Evolutionary conservation across 768 basidiomycete species (phyloP), one percentile per base, ranked within the genome.

Genomic region (Hebeloma cylindrosporum): DNA sequence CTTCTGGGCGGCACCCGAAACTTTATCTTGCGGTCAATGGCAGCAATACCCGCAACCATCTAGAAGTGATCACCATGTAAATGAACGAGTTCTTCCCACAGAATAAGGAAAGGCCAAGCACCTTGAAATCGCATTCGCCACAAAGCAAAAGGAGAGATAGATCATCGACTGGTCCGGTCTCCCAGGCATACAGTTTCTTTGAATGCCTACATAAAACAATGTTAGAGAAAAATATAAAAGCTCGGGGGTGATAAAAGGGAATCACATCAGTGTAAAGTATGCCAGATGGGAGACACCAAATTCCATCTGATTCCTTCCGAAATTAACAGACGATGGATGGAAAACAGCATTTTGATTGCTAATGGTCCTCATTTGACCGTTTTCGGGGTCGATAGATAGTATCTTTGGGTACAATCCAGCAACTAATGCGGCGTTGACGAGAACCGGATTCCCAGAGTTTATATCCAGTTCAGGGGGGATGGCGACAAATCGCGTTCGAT

Each of bases 301-400:
- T 42, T 94, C 89, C 7, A 64, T 58, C 6, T 78, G 70, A 58
- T 73, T 83, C 58, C 64, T 76, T 52, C 80, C 71, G 65, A 93
- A 93, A 63, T 99, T 98, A 50, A 95, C 78, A 0, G 92, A 95
- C 7, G 90, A 88, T 0, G 94, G 95, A 64, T 97, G 95, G 60
- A 95, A 88, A 21, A 74, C 74, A 1, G 79, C 83, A 10, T 70
- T 62, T 58, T 90, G 89, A 56, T 87, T 90, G 61, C 94, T 75
- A 28, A 94, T 75, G 0, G 91, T 97, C 43, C 77, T 77, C 70
- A 96, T 71, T 43, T 85, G 80, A 10, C 78, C 78, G 46, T 60
- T 78, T 32, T 65, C 60, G 0, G 63, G 54, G 43, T 94, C 89
- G n/a, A 92, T 63, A 2, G 73, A 69, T 29, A 98, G 70, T 21